These are phyloP conservation scores for Lathyrus aphaca DNA, from an alignment of 306 rosid species.

Conservation along the genomic window DNA sequence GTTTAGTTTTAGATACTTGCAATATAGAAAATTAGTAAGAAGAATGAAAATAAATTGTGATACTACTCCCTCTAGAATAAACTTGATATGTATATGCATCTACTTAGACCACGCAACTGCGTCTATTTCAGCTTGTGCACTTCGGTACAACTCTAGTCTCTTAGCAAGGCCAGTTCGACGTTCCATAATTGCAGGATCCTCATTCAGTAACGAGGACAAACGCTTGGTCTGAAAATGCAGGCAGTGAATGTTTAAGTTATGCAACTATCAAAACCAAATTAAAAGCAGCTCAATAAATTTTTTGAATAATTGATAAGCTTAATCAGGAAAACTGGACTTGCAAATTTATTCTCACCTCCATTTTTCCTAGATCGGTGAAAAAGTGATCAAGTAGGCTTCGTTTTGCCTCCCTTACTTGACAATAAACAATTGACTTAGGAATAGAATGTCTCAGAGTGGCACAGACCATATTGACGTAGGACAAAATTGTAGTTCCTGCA, in stretches of 20 bases:
- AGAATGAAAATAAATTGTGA: constrained; percentile 26
- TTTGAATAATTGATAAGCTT: constrained; percentile 15
- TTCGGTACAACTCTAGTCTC: constrained; percentile 88
- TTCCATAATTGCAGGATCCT: constrained; percentile 96
- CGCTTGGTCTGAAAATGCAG: constrained; percentile 63
- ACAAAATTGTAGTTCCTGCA: constrained; percentile 80
- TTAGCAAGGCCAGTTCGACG: constrained; percentile 72
- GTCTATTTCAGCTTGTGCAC: constrained; percentile 88
- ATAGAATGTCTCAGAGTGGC: constrained; percentile 81
- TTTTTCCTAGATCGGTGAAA: constrained; percentile 80
- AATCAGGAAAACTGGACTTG: not conserved
- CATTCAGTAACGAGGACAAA: constrained; percentile 75
- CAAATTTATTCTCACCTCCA: constrained; percentile 62
- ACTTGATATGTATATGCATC: constrained; percentile 26
- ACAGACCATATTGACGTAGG: constrained; percentile 88
- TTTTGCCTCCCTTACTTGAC: constrained; percentile 97
- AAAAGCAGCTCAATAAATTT: constrained; percentile 17
- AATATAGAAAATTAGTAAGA: not conserved
- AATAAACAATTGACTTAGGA: constrained; percentile 85
- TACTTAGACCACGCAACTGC: constrained; percentile 94
- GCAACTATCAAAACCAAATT: constrained; percentile 25
- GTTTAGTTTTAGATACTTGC: not conserved
- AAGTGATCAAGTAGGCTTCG: constrained; percentile 84
- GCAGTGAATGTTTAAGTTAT: constrained; percentile 17
- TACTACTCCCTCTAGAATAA: constrained; percentile 24